Evolutionary conservation across 768 basidiomycete genomes (phyloP), one percentile per base, ranked within the genome.

Genomic region (Clitopilus passeckerianus): DNA sequence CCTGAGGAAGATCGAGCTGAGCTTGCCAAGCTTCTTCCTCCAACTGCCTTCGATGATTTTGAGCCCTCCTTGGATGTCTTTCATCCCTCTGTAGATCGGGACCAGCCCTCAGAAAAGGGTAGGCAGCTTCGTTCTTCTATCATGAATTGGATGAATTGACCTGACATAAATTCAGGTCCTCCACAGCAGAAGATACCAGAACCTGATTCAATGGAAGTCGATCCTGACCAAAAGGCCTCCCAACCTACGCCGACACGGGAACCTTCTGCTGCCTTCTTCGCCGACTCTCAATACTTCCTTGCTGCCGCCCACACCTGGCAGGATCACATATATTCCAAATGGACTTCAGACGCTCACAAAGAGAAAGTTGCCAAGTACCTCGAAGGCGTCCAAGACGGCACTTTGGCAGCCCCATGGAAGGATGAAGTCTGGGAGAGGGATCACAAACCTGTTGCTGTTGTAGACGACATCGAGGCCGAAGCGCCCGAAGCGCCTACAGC

Each of bases 341-440:
- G 81, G 80, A 71, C 82, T 53, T 76, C 79, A 1, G 72, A 76
- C 33, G 64, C 75, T 0, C 81, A 84, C 56, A 56, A 58, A 12
- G 74, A 72, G 34, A 76, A 77, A 57, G 73, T 84, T 9, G 61
- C 66, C 24, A 68, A 74, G 61, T 86, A 79, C 65, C 60, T 75
- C 46, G 69, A 72, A 15, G 82, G 80, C 14, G 72, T 85, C 20
- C 61, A 63, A 2, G 65, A 73, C 14, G 85, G 84, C 0, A 76
- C 71, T 7, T 57, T 84, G 34, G 77, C 82, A 30, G 84, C 79
- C 12, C 76, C 81, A 37, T 86, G 84, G 84, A 87, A 87, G 65
- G 86, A 87, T 64, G 82, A 86, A 34, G 77, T 74, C 34, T 87
- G 86, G 86, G 77, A 77, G 53, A 69, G 68, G 37, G 77, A 80